These are phyloP conservation scores for Lophiotrema nucula DNA, from an alignment of 495 filamentous ascomycete species.

Conservation along the genomic window DNA sequence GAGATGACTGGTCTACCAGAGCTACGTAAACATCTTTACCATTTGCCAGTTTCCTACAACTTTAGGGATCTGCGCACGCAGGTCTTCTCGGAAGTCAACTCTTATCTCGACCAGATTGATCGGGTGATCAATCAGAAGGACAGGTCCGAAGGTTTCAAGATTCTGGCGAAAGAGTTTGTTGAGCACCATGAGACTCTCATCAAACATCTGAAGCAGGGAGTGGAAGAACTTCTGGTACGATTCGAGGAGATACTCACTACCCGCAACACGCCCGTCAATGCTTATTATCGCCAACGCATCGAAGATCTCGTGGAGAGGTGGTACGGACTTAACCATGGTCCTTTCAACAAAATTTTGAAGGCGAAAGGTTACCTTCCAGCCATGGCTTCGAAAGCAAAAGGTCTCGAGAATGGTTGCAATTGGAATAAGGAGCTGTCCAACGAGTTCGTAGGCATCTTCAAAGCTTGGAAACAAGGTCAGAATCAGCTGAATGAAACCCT, in stretches of 20 bases:
- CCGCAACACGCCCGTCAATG: not conserved
- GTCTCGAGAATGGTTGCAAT: slow-evolving; percentile 3
- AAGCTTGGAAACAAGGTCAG: not conserved
- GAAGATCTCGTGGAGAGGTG: not conserved
- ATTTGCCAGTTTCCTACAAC: not conserved
- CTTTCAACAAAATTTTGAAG: slow-evolving; percentile 14
- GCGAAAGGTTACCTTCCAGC: not conserved
- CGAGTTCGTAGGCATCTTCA: not conserved
- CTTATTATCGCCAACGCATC: not conserved
- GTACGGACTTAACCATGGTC: not conserved
- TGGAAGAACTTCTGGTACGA: too few species aligned
- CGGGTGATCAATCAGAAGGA: not conserved
- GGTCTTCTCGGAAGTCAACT: not conserved
- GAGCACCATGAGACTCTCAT: not conserved
- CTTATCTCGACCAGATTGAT: slow-evolving; percentile 3
- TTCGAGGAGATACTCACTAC: not conserved
- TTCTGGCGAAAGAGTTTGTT: not conserved
- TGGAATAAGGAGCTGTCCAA: slow-evolving; percentile 9
- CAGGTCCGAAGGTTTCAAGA: not conserved
- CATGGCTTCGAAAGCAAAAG: slow-evolving; percentile 1
- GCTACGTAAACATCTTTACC: not conserved
- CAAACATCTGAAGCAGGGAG: too few species aligned
- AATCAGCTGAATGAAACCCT: not conserved
- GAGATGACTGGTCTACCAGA: not conserved
- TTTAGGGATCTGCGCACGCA: not conserved